Evolutionary conservation across 129 eudicot genomes (phyloP), one percentile per base, ranked within the genome.

Genomic region (Heracleum sosnowskyi): DNA sequence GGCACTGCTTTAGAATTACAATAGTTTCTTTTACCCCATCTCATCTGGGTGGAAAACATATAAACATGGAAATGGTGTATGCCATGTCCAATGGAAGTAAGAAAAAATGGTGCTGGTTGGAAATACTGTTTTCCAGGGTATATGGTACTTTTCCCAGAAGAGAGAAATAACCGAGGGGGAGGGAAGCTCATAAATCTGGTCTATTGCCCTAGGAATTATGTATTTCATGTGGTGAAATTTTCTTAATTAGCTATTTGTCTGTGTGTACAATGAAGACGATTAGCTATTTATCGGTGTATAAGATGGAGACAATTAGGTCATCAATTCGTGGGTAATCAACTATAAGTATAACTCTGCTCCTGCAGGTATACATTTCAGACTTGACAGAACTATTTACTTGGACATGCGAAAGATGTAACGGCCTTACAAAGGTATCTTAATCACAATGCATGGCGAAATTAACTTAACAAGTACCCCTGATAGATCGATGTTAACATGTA

Each of bases 321-420:
- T 2, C n/a, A 8, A 2, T 15, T 69, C 37, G 12, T 15, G 41
- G n/a, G 11, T 69, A 34, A 35, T 13, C 26, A 35, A 62, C 46
- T 36, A 24, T 16, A 35, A 62, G 41, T 36, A 24, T 16, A 60
- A 75, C 47, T 26, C 37, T 71, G 26, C 60, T 35, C 35, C 72
- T 83, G 79, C 88, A 96, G 97, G 99, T 92, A 16, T 95, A 95
- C 79, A 69, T 90, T 81, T 87, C 99, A 31, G 99, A 95, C 85
- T 83, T 87, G 75, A 89, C 94, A 11, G 95, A 92, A 72, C 85
- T 95, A 75, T 90, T 95, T 88, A 86, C 93, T 15, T 95, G 99
- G 99, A 95, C 97, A 34, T 95, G 99, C 83, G 79, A 93, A 79
- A 86, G 95, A 84, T 95, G 97, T 82, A 73, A 94, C 86, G 97